Base-by-base conservation (phyloP, 2,329 filamentous ascomycete genomes). In the Alternaria sp. region DNA sequence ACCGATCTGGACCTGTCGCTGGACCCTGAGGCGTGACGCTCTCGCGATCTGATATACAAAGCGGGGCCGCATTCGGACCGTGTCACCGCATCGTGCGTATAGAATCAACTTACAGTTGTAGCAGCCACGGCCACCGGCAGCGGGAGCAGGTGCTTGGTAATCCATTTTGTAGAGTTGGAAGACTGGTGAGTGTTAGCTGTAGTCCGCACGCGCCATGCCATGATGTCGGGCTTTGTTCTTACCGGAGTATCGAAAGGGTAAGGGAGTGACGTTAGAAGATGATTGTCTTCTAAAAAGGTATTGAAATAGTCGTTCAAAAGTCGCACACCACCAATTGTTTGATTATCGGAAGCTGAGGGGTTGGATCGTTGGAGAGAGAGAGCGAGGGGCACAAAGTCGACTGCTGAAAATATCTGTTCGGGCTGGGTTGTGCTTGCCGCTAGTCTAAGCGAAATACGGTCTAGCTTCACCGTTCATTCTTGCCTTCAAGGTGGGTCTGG, bases 21-120 rank as follows among this genome's bases (percentile, higher is more conserved):
- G 44, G 30, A 25, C 30, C 55, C 30, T 17, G 9, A 40, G 30
- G 26, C 28, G 19, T 13, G 10, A 21, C 19, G 8, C 23, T 60
- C 50, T 49, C 51, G 44, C 23, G 25, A 19, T 50, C 23, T 30
- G 28, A 26, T 50, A 26, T 28, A 17, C 21, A 12, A 45, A 57
- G 59, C 43, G 57, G 59, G 57, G 59, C 61, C 49, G 57, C 36
- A 45, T 58, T 30, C 44, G 47, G 36, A 57, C 17, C 40, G 45
- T 46, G 54, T 44, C 52, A 19, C 26, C 30, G 23, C 32, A 40
- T 36, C 19, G 30, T 21, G 21, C 15, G 11, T 30, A 36, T 43
- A 9, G 32, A 32, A 12, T 62, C 54, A 30, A 78, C 79, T 71
- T 76, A 81, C 79, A 81, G 76, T 81, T 81, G 78, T 80, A 81